These are phyloP conservation scores for Suhomyces pyralidae DNA, from an alignment of 805 yeast species.

Conservation along the genomic window DNA sequence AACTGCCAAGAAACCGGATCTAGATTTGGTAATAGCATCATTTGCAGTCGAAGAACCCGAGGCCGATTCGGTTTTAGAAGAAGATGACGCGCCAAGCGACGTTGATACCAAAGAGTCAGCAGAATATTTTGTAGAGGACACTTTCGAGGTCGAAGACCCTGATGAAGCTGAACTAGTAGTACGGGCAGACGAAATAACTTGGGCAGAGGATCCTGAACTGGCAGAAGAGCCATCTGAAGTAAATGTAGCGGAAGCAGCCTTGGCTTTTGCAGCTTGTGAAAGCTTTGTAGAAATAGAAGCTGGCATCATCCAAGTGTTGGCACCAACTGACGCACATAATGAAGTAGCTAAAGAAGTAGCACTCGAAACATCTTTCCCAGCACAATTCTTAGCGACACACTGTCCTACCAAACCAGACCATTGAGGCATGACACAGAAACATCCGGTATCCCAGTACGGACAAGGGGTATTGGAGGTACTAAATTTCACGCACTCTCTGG, in stretches of 20 bases:
- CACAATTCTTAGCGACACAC: slow-evolving; percentile 39
- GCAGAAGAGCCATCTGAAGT: neutral
- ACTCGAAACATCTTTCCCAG: slow-evolving; percentile 31
- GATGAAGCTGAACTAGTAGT: neutral
- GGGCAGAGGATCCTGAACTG: neutral
- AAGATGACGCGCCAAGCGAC: neutral
- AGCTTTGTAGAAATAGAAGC: slow-evolving; percentile 34
- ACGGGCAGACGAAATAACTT: neutral
- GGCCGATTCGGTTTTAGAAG: neutral
- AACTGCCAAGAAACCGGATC: neutral
- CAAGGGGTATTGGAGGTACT: slow-evolving; percentile 44
- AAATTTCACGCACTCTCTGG: slow-evolving; percentile 37
- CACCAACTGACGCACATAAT: slow-evolving; percentile 41
- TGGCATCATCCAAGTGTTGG: slow-evolving; percentile 45
- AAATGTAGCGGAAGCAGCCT: slow-evolving; percentile 8
- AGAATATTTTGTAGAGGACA: neutral
- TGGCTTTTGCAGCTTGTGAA: slow-evolving; percentile 20
- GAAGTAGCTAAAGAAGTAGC: slow-evolving; percentile 45
- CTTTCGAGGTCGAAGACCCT: neutral
- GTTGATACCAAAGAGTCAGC: neutral
- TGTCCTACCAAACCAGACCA: slow-evolving; percentile 44
- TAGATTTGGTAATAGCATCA: neutral
- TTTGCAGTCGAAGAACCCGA: neutral
- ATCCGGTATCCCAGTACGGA: slow-evolving; percentile 53
- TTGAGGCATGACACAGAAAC: slow-evolving; percentile 48